A percentile compares a stretch with the other conserved stretches of the same genome.
These are phyloP conservation scores for Hypoxylon lienhwacheense DNA, from an alignment of 495 filamentous ascomycete species.

Conservation along the genomic window DNA sequence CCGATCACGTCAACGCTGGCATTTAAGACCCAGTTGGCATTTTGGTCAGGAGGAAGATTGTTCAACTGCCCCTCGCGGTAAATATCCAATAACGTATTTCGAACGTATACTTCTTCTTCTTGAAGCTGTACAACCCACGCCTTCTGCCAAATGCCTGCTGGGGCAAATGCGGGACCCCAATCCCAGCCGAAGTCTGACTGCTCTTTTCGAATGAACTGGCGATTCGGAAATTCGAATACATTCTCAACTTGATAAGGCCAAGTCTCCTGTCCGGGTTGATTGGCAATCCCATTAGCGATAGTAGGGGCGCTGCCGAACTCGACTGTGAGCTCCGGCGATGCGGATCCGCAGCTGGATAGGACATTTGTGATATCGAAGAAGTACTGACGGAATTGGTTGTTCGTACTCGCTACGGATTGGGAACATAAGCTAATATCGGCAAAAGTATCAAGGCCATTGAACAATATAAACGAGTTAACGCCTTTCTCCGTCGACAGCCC, in stretches of 20 bases:
- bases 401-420: constrained; percentile 60
- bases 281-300: constrained; percentile 53
- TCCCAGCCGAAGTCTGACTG: constrained; percentile 75
- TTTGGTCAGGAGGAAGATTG: constrained; percentile 61
- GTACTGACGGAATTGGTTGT: constrained; percentile 75
- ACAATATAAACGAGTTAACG: constrained; percentile 55
- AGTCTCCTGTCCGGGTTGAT: constrained; percentile 55
- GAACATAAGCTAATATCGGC: constrained; percentile 63
- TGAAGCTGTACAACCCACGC: constrained; percentile 61
- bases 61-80: constrained; percentile 64
- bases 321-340: constrained; percentile 57
- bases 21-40: constrained; percentile 67
- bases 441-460: constrained; percentile 70
- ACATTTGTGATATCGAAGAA: constrained; percentile 64
- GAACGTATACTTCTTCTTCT: constrained; percentile 50
- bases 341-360: constrained; percentile 48
- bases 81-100: constrained; percentile 64
- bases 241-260: constrained; percentile 54
- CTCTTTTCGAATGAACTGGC: constrained; percentile 68
- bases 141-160: constrained; percentile 67
- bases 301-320: constrained; percentile 57
- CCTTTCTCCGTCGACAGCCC: constrained; percentile 46
- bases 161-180: constrained; percentile 68
- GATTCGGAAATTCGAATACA: constrained; percentile 57
- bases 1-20: constrained; percentile 68